Base-by-base conservation (phyloP, 176 grass and related monocot genomes). In the Rhynchospora tenuis region DNA sequence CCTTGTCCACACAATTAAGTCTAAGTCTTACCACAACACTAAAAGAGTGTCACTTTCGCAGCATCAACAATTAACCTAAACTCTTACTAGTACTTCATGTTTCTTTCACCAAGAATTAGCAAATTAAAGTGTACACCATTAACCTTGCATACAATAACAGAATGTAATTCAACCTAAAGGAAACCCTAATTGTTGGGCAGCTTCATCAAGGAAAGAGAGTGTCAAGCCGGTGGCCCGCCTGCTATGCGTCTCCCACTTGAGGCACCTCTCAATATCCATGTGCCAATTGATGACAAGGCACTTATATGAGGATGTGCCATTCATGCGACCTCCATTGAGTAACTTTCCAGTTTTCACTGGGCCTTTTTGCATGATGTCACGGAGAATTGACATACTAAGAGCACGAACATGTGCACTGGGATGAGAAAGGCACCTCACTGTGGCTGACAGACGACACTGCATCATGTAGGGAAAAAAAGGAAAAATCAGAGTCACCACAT, bases 391-490 rank as follows among this genome's bases (percentile, higher is more conserved):
- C 83, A 88, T 93, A 83, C 97, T 99, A 81, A 99, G 97, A 23
- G 97, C 89, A 0, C 97, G 93, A 0, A 99, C 97, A 23, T 95
- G 97, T 0, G 97, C 97, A 17, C 97, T 99, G 20, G 93, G 93
- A 42, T 99, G 97, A 22, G 97, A 99, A 42, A 99, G 93, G 78
- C 97, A 95, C 46, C 97, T 91, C 61, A 99, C 86, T 22, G 97
- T 99, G 52, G 97, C 87, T 17, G 97, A 95, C 44, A 99, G 77
- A 80, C 97, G 97, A 80, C 93, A 99, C 97, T 99, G 93, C 86
- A 93, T 83, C 64, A 65, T 69, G 73, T 80, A n/a, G n/a, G n/a
- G 3, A 87, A 62, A 78, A 26, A 28, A 83, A 52, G 86, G 66
- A 83, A 58, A 61, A 77, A 52, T 46, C 8, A 50, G 64, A 61